phyloP scores from a whole-genome alignment of 2,329 filamentous ascomycete species.

The Colletotrichum abscissum region DNA sequence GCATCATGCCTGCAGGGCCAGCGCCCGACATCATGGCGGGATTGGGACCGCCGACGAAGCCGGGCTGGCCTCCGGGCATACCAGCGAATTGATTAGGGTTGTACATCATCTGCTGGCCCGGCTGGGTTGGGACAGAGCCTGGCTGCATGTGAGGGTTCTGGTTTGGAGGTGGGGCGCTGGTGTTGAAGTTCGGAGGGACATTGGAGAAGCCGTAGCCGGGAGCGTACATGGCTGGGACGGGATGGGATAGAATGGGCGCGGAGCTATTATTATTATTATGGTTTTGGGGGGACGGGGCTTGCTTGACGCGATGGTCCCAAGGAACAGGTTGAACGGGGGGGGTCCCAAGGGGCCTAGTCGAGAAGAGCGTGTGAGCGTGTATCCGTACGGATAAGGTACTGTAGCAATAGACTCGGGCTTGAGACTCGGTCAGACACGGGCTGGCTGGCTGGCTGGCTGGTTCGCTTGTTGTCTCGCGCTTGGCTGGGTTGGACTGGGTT shows the following conservation, averaged over 20 bases:
- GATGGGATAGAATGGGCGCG: constrained; percentile 29
- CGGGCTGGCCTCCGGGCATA: constrained; percentile 59
- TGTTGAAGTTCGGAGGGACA: constrained; percentile 64
- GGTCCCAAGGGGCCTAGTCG: constrained; percentile 21
- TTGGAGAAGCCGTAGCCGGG: constrained; percentile 63
- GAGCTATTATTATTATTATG: constrained; percentile 35
- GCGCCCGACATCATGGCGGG: constrained; percentile 65
- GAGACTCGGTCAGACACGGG: constrained; percentile 16
- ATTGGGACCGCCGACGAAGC: constrained; percentile 62
- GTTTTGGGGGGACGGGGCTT: constrained; percentile 23
- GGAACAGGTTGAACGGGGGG: constrained; percentile 20
- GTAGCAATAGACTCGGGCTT: constrained; percentile 32
- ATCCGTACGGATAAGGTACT: background rate
- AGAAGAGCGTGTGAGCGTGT: background rate
- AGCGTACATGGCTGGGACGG: constrained; percentile 61
- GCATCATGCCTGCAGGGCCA: constrained; percentile 71
- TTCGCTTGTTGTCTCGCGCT: background rate
- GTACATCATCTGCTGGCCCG: constrained; percentile 68
- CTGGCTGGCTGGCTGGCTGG: constrained; percentile 1
- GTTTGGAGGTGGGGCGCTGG: constrained; percentile 55
- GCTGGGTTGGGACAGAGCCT: constrained; percentile 52
- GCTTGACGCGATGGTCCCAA: constrained; percentile 15
- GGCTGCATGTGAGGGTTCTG: constrained; percentile 60
- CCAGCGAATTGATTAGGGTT: constrained; percentile 66
- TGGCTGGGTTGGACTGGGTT: background rate